phyloP scores from a whole-genome alignment of 768 basidiomycete species.

The Pleurotus citrinopileatus region DNA sequence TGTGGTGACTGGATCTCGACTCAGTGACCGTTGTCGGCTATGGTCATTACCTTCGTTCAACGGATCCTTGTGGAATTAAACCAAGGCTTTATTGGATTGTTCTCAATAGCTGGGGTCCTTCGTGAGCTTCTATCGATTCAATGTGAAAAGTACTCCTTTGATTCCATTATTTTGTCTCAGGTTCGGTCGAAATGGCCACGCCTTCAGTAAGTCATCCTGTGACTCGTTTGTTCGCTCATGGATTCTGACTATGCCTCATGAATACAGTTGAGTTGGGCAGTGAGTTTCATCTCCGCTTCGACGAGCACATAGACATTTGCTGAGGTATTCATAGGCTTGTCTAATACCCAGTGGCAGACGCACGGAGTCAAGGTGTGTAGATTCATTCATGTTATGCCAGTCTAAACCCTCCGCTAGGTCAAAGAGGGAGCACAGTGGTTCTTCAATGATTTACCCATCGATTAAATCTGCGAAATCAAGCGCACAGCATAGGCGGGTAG shows the following conservation, averaged over 20 bases:
- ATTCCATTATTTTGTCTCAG: background rate
- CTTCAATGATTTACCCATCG: background rate
- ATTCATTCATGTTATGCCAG: too few relatives aligned
- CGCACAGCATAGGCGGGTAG: too few relatives aligned
- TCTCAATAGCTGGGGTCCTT: constrained; percentile 6
- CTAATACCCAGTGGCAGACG: background rate
- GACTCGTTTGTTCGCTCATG: background rate
- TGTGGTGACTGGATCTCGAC: too few relatives aligned
- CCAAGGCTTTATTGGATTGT: constrained; percentile 9
- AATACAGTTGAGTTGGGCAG: background rate
- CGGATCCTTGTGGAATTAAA: background rate
- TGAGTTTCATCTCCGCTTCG: background rate
- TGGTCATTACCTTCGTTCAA: background rate
- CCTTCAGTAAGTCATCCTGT: background rate
- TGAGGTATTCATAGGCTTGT: background rate
- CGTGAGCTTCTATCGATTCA: too few relatives aligned
- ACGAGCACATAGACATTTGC: background rate
- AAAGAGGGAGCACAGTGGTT: background rate
- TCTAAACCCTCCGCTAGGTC: background rate
- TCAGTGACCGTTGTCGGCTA: background rate
- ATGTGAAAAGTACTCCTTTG: too few relatives aligned
- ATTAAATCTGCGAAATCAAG: background rate
- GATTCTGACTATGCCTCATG: background rate
- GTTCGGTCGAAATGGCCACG: background rate
- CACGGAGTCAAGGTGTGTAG: background rate